Evolutionary conservation across 1,284 basidiomycete species (phyloP), one percentile per base, ranked within the genome.

Genomic region (Phellinidium pouzarii): DNA sequence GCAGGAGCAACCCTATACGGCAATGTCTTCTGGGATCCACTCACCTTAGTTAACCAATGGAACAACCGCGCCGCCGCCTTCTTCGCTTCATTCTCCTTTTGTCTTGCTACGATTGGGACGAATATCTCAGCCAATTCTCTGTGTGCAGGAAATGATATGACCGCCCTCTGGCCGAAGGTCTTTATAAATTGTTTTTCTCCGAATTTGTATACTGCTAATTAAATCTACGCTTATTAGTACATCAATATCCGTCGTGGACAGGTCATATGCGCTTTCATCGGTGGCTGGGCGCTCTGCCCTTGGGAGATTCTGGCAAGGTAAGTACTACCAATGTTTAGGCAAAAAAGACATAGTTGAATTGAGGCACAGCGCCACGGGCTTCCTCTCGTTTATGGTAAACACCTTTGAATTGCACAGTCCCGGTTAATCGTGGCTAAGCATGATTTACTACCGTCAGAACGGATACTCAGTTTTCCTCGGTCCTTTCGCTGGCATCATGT

Each of bases 171-270:
- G 55, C 83, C 83, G 20, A 70, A 72, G 38, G 54, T 51, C 12
- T 22, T 38, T 34, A 36, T 25, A 1, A 23, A 34, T 29, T 19
- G 19, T n/a, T 26, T 23, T 40, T 14, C 34, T 25, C 42, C 23
- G 26, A 38, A 26, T 43, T 67, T 12, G 60, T 60, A 14, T 64
- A 14, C 23, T 29, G 27, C n/a, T n/a, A n/a, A n/a, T n/a, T n/a
- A n/a, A n/a, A n/a, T n/a, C n/a, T n/a, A 45, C 11, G 11, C 19
- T 51, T 50, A 12, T 9, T 47, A 55, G 54, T 89, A 80, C 61
- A 80, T 91, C 69, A 86, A 90, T 64, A 88, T 91, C 60, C 71
- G 77, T 19, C 74, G 87, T 7, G 87, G 87, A 0, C 86, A 89
- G 66, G 65, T 85, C 51, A 74, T 91, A 45, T 87, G 84, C 57